Evolutionary conservation across 257 asterid species (phyloP).

Genomic region (Ajuga chamaepitys): DNA sequence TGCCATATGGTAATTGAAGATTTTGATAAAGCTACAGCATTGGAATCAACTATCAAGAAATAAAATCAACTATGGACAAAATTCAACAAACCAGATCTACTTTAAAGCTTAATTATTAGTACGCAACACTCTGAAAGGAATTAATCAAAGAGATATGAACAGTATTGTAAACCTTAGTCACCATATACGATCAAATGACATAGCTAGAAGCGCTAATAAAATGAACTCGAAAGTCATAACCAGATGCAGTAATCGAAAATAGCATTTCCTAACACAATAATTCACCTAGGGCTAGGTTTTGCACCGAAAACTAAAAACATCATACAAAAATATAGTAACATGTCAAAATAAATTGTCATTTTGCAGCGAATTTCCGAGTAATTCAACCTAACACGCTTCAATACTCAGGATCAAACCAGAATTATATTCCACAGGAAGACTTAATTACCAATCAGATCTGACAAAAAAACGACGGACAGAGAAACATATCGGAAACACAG

Average conservation of each 20-base stretch:
- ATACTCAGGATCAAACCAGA: not conserved
- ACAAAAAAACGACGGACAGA: not conserved
- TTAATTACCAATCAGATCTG: conserved; percentile 26
- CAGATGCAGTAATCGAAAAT: not conserved
- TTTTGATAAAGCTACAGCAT: not conserved
- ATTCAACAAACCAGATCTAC: not conserved
- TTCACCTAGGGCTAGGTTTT: not conserved
- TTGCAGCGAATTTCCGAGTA: not conserved
- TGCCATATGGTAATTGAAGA: too few relatives aligned
- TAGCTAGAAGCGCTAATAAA: not conserved
- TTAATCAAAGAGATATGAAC: not conserved
- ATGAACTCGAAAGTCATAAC: not conserved
- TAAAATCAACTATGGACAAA: not conserved
- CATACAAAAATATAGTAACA: not conserved
- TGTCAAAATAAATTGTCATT: not conserved
- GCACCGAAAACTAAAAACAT: not conserved
- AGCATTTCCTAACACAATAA: not conserved
- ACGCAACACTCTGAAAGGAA: not conserved
- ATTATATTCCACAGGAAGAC: not conserved
- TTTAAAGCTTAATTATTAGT: not conserved
- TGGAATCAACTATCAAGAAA: not conserved
- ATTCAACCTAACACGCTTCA: not conserved
- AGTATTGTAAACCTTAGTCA: not conserved
- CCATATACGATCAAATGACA: not conserved
- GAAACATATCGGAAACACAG: not conserved